Base-by-base conservation (phyloP, 257 asterid genomes). In the Solanum acaule region DNA sequence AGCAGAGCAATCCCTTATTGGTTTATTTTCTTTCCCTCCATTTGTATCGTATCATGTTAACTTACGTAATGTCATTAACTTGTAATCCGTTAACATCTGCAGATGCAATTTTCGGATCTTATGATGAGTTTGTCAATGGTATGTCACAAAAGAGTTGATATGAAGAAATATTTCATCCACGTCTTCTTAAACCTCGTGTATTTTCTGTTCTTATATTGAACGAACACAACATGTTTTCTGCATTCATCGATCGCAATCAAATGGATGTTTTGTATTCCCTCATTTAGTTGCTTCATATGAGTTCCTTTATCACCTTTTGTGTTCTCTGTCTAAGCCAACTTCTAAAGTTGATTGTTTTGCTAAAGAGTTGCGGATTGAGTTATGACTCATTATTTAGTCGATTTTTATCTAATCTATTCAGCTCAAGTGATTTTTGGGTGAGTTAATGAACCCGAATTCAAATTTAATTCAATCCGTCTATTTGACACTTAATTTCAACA, bases 61-160 rank as follows among this genome's bases (percentile, higher is more conserved):
- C 67, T 16, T 12, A 13, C 12, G 2, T 15, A 22, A 2, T 63
- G 16, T 25, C 27, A 35, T 79, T 71, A 31, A 85, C 38, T 72
- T 68, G 56, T 12, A 49, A 49, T 89, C 59, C 40, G 1, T 25
- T 25, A 25, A 42, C 61, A 63, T 27, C 88, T 40, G 67, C 90
- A 91, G 92, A 22, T 89, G 92, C 67, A 90, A 91, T 88, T 89
- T 91, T 27, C 90, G 89, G 90, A 89, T 91, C 78, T 37, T 89
- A 63, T 89, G 75, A 85, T 87, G 44, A 27, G 85, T 15, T 79
- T 25, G 25, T 40, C 12, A 79, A 44, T 38, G 35, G 0, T 78
- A 11, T 13, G 61, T 77, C 35, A n/a, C 84, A 7, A 12, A 23
- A n/a, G 34, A 1, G n/a, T 40, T 44, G 65, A 79, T 44, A 4